A percentile compares a stretch with the other conserved stretches of the same genome.
Evolutionary conservation across 2,329 filamentous ascomycete species (phyloP).

Genomic region (Stachybotrys elegans): DNA sequence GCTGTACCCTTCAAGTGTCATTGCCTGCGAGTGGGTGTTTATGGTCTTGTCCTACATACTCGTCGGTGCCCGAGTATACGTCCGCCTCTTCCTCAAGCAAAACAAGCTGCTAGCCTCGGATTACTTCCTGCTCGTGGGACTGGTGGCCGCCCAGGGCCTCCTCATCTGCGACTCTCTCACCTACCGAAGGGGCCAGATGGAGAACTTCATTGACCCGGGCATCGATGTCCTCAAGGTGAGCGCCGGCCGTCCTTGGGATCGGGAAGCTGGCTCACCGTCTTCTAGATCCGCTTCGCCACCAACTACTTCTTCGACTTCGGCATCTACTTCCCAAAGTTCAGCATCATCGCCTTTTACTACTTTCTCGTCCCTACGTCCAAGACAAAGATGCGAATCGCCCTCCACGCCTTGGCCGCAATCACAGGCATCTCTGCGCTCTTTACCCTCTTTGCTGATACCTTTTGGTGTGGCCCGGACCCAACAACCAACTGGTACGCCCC

Average conservation of each 20-base stretch:
- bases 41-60: not conserved
- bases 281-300: constrained; percentile 12
- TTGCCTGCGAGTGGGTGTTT: not conserved
- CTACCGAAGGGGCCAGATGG: not conserved
- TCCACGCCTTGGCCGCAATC: constrained; percentile 11
- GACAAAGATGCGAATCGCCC: constrained; percentile 10
- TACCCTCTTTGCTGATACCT: constrained; percentile 13
- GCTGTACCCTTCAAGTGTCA: too few species aligned
- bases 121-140: not conserved
- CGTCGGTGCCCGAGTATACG: not conserved
- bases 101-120: not conserved
- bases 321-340: constrained; percentile 19
- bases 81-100: not conserved
- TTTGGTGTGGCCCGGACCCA: constrained; percentile 16
- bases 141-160: not conserved
- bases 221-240: not conserved
- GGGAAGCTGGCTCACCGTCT: not conserved
- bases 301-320: constrained; percentile 20
- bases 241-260: not conserved
- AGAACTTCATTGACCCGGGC: not conserved
- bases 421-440: constrained; percentile 10
- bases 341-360: constrained; percentile 18
- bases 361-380: constrained; percentile 13
- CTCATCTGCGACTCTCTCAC: not conserved
- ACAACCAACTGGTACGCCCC: constrained; percentile 16